phyloP scores from a whole-genome alignment of 176 grass and related monocot genomes.

The Oryza coarctata region DNA sequence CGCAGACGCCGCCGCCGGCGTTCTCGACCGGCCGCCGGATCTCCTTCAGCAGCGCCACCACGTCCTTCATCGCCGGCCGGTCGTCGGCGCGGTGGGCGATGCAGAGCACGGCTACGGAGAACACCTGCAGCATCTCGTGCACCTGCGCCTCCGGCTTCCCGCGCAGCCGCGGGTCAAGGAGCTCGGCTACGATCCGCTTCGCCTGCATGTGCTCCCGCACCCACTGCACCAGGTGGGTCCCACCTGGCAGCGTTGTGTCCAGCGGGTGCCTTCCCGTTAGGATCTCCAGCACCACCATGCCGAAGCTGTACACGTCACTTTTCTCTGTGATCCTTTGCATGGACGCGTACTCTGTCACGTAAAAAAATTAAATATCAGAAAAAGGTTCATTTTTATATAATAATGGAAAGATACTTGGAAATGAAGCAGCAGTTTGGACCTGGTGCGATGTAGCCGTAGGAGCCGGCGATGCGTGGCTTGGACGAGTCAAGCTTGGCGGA shows the following conservation, averaged over 20 bases:
- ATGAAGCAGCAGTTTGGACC: slow-evolving; percentile 17
- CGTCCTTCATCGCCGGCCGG: slow-evolving; percentile 87
- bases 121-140: slow-evolving; percentile 85
- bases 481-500: slow-evolving; percentile 52
- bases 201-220: slow-evolving; percentile 69
- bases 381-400: neutral
- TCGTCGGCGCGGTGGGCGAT: slow-evolving; percentile 63
- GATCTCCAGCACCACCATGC: slow-evolving; percentile 74
- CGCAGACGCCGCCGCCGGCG: neutral
- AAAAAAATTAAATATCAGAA: neutral
- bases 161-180: slow-evolving; percentile 72
- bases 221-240: slow-evolving; percentile 80
- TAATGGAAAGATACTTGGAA: too few relatives aligned
- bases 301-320: slow-evolving; percentile 93
- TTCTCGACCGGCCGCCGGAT: slow-evolving; percentile 44
- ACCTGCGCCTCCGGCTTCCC: slow-evolving; percentile 62
- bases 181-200: slow-evolving; percentile 44
- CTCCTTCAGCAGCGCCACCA: slow-evolving; percentile 76
- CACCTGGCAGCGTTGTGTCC: slow-evolving; percentile 71
- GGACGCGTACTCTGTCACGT: slow-evolving; percentile 66
- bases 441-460: slow-evolving; percentile 92
- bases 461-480: slow-evolving; percentile 72
- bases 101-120: slow-evolving; percentile 66
- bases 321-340: slow-evolving; percentile 89
- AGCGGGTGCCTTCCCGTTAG: slow-evolving; percentile 74